A percentile compares a stretch with the other conserved stretches of the same genome.
Conservation (phyloP, 768 basidiomycete genomes). For the Hemileccinum impolitum region DNA sequence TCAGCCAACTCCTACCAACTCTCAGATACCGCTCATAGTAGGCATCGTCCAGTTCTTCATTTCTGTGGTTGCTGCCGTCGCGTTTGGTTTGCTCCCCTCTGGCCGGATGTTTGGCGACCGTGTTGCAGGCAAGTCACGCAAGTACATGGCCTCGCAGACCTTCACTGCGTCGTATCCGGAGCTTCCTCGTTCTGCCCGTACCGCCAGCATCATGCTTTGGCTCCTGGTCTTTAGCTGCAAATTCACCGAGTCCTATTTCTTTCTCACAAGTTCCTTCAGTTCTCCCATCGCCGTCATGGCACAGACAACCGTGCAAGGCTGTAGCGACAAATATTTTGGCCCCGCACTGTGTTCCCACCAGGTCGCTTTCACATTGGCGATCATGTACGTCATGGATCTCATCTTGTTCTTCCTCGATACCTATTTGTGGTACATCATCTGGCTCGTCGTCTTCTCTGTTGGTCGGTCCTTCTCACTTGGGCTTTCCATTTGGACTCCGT, state of each 20-base stretch:
- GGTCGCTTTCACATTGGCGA: constrained; percentile 88
- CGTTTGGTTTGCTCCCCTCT: constrained; percentile 88
- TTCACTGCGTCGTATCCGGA: constrained; percentile 97
- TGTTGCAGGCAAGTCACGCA: constrained; percentile 94
- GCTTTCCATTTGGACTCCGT: constrained; percentile 98
- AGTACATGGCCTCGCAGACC: constrained; percentile 98
- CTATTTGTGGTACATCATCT: constrained; percentile 99
- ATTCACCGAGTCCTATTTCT: constrained; percentile 96
- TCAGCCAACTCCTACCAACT: constrained; percentile 41
- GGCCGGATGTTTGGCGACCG: constrained; percentile 99
- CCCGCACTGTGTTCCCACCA: constrained; percentile 83
- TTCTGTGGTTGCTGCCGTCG: constrained; percentile 75
- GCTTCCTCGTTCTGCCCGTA: constrained; percentile 67
- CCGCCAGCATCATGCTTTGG: constrained; percentile 87
- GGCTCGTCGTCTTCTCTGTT: constrained; percentile 94
- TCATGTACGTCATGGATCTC: constrained; percentile 99
- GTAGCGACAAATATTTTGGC: constrained; percentile 83
- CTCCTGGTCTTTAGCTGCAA: constrained; percentile 94
- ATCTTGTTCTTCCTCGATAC: constrained; percentile 99
- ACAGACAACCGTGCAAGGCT: constrained; percentile 88
- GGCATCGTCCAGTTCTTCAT: constrained; percentile 93
- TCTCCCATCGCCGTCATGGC: constrained; percentile 97
- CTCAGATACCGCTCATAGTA: constrained; percentile 82
- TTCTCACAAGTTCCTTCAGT: constrained; percentile 95
- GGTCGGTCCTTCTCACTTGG: constrained; percentile 89